phyloP scores from a whole-genome alignment of 2,329 filamentous ascomycete species.

The Trematosphaeria pertusa region DNA sequence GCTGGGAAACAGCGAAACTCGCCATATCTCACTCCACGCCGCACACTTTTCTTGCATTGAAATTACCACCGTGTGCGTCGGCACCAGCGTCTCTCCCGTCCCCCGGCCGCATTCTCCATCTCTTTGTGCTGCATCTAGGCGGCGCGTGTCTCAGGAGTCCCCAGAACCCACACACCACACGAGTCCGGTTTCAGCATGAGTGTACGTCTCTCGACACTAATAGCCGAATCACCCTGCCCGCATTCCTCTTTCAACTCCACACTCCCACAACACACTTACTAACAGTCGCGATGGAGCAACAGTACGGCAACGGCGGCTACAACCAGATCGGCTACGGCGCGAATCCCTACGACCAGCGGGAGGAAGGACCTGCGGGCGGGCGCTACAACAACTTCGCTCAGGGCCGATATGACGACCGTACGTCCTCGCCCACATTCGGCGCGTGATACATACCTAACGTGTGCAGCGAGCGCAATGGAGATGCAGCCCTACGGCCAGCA shows the following conservation, averaged over 20 bases:
- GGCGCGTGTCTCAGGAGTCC: conserved; percentile 44
- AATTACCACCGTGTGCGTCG: neutral
- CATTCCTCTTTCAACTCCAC: conserved; percentile 14
- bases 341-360: conserved; percentile 54
- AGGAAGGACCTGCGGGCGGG: conserved; percentile 50
- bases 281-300: conserved; percentile 31
- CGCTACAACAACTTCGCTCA: conserved; percentile 63
- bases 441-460: conserved; percentile 28
- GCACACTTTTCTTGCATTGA: conserved; percentile 13
- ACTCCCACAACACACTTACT: conserved; percentile 9
- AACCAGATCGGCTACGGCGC: conserved; percentile 50
- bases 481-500: conserved; percentile 66
- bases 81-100: neutral
- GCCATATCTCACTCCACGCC: conserved; percentile 9
- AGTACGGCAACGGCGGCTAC: conserved; percentile 52
- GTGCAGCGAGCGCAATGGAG: conserved; percentile 64
- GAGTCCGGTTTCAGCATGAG: conserved; percentile 48
- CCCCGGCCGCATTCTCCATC: conserved; percentile 6
- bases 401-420: conserved; percentile 44
- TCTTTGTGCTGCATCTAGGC: conserved; percentile 19
- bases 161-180: conserved; percentile 40
- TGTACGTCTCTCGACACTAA: conserved; percentile 35
- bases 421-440: conserved; percentile 34
- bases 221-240: conserved; percentile 12
- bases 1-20: conserved; percentile 1